Percentiles rank a stretch among this genome's conserved stretches.
These are phyloP conservation scores for Rhodotorula sp. DNA, from an alignment of 1,284 basidiomycete genomes.

Conservation along the genomic window DNA sequence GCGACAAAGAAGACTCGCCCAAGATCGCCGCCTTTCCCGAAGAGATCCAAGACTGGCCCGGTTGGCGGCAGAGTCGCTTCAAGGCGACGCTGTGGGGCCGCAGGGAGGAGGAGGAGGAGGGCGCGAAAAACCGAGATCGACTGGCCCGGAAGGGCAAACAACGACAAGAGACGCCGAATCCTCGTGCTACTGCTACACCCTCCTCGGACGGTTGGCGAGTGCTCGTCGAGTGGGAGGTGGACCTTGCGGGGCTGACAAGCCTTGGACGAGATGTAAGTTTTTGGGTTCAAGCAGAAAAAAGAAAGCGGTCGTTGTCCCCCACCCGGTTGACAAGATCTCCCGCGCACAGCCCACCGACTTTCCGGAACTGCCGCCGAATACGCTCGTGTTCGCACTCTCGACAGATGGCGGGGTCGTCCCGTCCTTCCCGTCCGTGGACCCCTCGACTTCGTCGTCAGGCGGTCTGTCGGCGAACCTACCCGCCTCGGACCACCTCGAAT, in stretches of 20 bases:
- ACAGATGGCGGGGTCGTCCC: background rate
- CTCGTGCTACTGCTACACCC: too few relatives aligned
- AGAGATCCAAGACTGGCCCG: conserved; percentile 15
- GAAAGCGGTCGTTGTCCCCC: too few relatives aligned
- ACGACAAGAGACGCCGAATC: conserved; percentile 40
- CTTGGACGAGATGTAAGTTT: conserved; percentile 63
- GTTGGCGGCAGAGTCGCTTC: conserved; percentile 23
- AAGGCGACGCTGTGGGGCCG: conserved; percentile 32
- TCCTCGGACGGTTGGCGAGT: conserved; percentile 59
- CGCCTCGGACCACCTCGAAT: conserved; percentile 47
- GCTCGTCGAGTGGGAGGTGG: conserved; percentile 67
- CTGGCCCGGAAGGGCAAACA: conserved; percentile 45
- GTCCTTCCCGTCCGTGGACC: background rate
- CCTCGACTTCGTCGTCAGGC: background rate
- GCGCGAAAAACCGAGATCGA: conserved; percentile 3
- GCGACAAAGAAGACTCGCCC: background rate
- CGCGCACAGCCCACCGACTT: conserved; percentile 54
- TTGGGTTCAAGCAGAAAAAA: too few relatives aligned
- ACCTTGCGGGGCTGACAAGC: conserved; percentile 62
- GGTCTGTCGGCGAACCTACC: too few relatives aligned
- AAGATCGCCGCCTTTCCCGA: background rate
- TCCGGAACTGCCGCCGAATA: conserved; percentile 66
- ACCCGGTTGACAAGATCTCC: too few relatives aligned
- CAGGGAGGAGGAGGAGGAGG: background rate
- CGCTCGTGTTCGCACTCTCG: conserved; percentile 62